phyloP scores from a whole-genome alignment of 1,284 basidiomycete genomes.

The Cystobasidium sp. region DNA sequence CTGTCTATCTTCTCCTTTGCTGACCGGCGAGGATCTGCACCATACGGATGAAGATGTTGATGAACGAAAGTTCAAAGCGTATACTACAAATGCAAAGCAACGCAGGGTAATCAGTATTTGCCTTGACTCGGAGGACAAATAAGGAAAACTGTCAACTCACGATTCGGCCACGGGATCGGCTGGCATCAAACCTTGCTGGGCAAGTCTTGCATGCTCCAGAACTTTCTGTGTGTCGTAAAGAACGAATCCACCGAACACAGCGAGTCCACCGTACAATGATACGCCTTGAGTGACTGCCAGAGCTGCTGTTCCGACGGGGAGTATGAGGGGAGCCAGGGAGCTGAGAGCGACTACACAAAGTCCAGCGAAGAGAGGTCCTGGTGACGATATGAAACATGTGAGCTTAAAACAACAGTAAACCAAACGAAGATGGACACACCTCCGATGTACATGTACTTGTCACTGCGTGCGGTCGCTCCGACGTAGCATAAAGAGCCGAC shows the following conservation, averaged over 20 bases:
- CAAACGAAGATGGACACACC: slow-evolving; percentile 56
- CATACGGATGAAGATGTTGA: slow-evolving; percentile 71
- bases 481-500: slow-evolving; percentile 83
- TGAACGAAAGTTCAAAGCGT: slow-evolving; percentile 79
- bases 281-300: slow-evolving; percentile 78
- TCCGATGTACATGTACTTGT: slow-evolving; percentile 83
- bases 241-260: slow-evolving; percentile 83
- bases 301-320: slow-evolving; percentile 71
- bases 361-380: slow-evolving; percentile 64
- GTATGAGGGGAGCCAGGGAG: slow-evolving; percentile 81
- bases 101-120: neutral
- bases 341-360: slow-evolving; percentile 84
- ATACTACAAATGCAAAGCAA: slow-evolving; percentile 44
- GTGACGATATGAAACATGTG: neutral
- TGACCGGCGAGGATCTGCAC: slow-evolving; percentile 74
- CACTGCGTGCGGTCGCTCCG: slow-evolving; percentile 83
- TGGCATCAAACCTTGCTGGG: slow-evolving; percentile 69
- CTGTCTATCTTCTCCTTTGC: slow-evolving; percentile 51
- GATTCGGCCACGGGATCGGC: slow-evolving; percentile 80
- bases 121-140: slow-evolving; percentile 56
- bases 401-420: neutral
- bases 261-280: slow-evolving; percentile 68
- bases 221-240: slow-evolving; percentile 79
- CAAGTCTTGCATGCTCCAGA: slow-evolving; percentile 73
- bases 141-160: neutral